Conservation (phyloP, 2,329 filamentous ascomycete species). For the Didymella exigua region DNA sequence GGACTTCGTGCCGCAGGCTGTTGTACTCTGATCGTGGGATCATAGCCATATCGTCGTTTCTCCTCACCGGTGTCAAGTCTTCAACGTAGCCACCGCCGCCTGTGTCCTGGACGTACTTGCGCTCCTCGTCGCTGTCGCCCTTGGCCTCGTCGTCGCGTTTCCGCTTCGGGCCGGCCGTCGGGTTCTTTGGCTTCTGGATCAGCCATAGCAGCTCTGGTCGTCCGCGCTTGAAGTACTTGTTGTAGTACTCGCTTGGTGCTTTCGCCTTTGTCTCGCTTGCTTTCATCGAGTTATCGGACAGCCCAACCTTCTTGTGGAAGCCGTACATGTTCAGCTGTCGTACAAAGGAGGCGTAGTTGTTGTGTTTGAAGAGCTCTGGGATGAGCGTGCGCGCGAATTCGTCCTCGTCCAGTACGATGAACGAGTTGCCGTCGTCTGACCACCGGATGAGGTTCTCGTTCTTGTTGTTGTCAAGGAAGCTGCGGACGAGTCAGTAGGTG, state of each 20-base stretch:
- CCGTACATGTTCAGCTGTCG: conserved; percentile 68
- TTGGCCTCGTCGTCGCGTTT: conserved; percentile 64
- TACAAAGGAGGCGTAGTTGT: conserved; percentile 79
- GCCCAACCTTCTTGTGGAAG: conserved; percentile 62
- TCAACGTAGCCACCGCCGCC: conserved; percentile 47
- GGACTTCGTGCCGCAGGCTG: conserved; percentile 77
- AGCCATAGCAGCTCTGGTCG: conserved; percentile 93
- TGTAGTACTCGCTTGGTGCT: conserved; percentile 96
- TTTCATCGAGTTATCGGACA: conserved; percentile 97
- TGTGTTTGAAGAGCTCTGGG: conserved; percentile 78
- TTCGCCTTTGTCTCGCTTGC: conserved; percentile 97
- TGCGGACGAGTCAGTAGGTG: conserved; percentile 50
- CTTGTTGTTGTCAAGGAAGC: conserved; percentile 90
- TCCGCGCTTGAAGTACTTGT: conserved; percentile 92
- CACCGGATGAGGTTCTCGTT: conserved; percentile 95
- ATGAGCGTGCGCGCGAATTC: conserved; percentile 78
- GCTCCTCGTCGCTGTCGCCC: conserved; percentile 74
- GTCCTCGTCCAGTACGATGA: conserved; percentile 95
- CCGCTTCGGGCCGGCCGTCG: conserved; percentile 56
- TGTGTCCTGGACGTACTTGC: conserved; percentile 53
- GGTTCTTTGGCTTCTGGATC: conserved; percentile 91
- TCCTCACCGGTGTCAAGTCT: conserved; percentile 47
- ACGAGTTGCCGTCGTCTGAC: conserved; percentile 95
- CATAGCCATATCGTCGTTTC: conserved; percentile 54
- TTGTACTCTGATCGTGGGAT: conserved; percentile 75